Base-by-base conservation (phyloP, 805 yeast genomes). In the Isabelozyma rhagii region DNA sequence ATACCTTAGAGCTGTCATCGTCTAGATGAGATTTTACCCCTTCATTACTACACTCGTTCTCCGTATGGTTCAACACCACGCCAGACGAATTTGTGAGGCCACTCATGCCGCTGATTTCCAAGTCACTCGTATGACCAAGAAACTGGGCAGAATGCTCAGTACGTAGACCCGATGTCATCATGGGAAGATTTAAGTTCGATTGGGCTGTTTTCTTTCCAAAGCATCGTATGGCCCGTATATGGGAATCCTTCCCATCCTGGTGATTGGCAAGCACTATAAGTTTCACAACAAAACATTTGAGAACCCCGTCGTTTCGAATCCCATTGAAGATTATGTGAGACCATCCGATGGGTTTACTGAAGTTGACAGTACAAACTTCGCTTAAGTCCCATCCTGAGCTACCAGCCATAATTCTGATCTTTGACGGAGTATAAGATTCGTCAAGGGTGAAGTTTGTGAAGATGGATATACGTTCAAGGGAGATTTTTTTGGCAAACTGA, bases 231-330 rank as follows among this genome's bases (percentile, higher is more conserved):
- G 91, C 86, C 44, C 99, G 69, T 9, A 94, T 72, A 64, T 91
- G 98, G 0, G 97, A 85, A 64, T 94, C 99, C 61, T 93, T 94
- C 43, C 99, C 99, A 61, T 89, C 91, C 62, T 92, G 97, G 59
- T 90, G 97, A 59, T 96, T 94, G 1, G 88, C 80, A 8, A 80
- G 62, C 5, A 90, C 75, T n/a, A 78, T 62, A 13, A 91, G 56
- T 51, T 87, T 79, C 10, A 90, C 67, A 53, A 84, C 69, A 57
- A 83, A 86, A 47, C 94, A 82, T 56, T 87, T 83, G 44, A 90
- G 66, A 1, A 82, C 78, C 3, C 81, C 80, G 47, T 79, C 84
- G 9, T 69, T 65, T 39, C 87, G 65, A 3, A 78, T 74, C 1
- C 81, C 79, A 46, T 79, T 78, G 59, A 89, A 81, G 3, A 74